These are phyloP conservation scores for Picochlorum sp. DNA, from an alignment of 139 green algal species.

Conservation along the genomic window DNA sequence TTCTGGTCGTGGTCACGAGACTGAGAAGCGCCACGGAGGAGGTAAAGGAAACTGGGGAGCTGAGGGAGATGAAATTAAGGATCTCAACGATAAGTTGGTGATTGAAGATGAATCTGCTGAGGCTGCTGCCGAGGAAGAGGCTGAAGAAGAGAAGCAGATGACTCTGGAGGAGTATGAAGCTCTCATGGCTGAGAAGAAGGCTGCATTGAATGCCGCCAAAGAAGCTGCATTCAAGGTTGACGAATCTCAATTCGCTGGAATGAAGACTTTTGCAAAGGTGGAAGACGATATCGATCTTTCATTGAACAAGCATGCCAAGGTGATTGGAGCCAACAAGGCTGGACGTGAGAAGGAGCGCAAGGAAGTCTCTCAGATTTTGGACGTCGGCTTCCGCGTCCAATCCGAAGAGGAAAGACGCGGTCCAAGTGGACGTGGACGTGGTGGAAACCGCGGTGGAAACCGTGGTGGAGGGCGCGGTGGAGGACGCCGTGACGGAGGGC, in stretches of 20 bases:
- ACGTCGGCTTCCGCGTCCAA: slow-evolving; percentile 27
- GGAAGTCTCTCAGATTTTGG: slow-evolving; percentile 39
- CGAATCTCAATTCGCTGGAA: slow-evolving; percentile 34
- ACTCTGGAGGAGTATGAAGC: slow-evolving; percentile 68
- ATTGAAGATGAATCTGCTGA: slow-evolving; percentile 20
- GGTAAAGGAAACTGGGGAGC: slow-evolving; percentile 75
- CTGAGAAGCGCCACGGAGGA: slow-evolving; percentile 64
- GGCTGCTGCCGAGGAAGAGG: slow-evolving; percentile 20
- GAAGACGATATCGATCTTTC: slow-evolving; percentile 32
- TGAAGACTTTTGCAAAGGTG: slow-evolving; percentile 31
- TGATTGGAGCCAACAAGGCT: slow-evolving; percentile 25
- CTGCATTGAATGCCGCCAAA: slow-evolving; percentile 56
- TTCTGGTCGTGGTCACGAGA: slow-evolving; percentile 70
- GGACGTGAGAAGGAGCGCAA: slow-evolving; percentile 23
- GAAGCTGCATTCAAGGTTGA: slow-evolving; percentile 33
- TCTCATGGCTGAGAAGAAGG: slow-evolving; percentile 62
- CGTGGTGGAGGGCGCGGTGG: slow-evolving; percentile 1
- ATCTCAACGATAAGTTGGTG: slow-evolving; percentile 19
- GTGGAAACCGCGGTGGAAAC: slow-evolving; percentile 4
- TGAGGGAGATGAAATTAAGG: slow-evolving; percentile 48
- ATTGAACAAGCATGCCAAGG: slow-evolving; percentile 38
- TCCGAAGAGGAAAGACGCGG: slow-evolving; percentile 9
- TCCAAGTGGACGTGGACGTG: slow-evolving; percentile 9
- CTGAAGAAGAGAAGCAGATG: slow-evolving; percentile 43
- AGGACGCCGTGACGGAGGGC: neutral